Evolutionary conservation across 1,284 basidiomycete species (phyloP), one percentile per base, ranked within the genome.

Genomic region (Tylopilus sp.): DNA sequence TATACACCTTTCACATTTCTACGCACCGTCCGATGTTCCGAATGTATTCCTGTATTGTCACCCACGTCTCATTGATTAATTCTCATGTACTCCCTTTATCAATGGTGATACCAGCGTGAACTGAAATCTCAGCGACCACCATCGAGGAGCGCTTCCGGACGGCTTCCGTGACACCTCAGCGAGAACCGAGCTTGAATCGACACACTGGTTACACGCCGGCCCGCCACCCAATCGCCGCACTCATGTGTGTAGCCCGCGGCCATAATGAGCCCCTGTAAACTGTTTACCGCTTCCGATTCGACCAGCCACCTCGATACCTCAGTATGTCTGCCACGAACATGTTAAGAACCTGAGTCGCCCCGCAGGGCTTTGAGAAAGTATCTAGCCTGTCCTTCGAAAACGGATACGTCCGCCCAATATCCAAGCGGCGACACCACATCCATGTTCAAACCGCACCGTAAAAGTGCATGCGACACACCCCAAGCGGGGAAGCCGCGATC

Each of bases 31-130:
- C 26, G 51, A 45, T 39, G 49, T 54, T 39, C 19, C 18, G 21
- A 39, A 15, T 28, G 11, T 41, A 36, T 29, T 18, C 29, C 35
- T 60, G 57, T 62, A 59, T 52, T 9, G 44, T 19, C 48, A 44
- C 8, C 19, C 41, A 33, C 40, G 48, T 58, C 15, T 23, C 37
- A 10, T 49, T 48, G 44, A 12, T 54, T 54, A 59, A 56, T 55
- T 51, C 48, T 47, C 26, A 37, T 58, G 57, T 59, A 57, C 41
- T 13, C 21, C 31, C 38, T 13, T 41, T 3, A 35, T 15, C 29
- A 9, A 34, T 42, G 46, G n/a, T 36, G 52, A 53, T 51, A 53
- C 54, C 35, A 33, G 6, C 36, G 7, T 34, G 21, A 6, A 23
- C 21, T 23, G 6, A 6, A 23, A 23, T 23, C 3, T 23, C 21